Conservation (phyloP, 495 filamentous ascomycete species). For the Echria macrotheca region DNA sequence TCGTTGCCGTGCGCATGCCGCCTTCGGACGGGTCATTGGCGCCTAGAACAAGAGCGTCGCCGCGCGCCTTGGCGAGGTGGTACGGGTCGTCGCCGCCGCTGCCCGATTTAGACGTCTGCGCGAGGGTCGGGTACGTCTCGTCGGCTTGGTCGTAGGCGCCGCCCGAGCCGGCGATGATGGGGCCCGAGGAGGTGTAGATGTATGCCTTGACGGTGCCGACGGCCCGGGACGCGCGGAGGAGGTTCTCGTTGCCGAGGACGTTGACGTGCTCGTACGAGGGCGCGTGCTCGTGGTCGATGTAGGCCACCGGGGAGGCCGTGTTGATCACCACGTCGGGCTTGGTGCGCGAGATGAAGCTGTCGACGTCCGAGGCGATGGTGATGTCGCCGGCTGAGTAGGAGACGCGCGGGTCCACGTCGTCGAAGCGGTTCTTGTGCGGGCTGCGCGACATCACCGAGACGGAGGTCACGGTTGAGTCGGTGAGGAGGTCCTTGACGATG, state of each 20-base stretch:
- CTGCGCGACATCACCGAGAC: slow-evolving; percentile 9
- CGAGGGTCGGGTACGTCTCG: slow-evolving; percentile 9
- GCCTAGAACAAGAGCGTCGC: slow-evolving; percentile 9
- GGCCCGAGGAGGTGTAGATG: slow-evolving; percentile 12
- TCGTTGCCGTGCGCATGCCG: slow-evolving; percentile 8
- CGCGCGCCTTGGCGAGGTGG: slow-evolving; percentile 12
- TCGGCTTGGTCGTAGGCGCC: slow-evolving; percentile 12
- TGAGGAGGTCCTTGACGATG: slow-evolving; percentile 53
- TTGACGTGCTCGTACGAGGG: slow-evolving; percentile 10
- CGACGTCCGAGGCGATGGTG: slow-evolving; percentile 1
- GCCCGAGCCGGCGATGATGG: slow-evolving; percentile 8
- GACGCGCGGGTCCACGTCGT: background rate
- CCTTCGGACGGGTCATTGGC: slow-evolving; percentile 7
- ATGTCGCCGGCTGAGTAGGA: slow-evolving; percentile 13
- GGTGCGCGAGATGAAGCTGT: background rate
- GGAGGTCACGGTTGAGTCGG: slow-evolving; percentile 12
- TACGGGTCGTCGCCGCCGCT: background rate
- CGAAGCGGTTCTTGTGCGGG: slow-evolving; percentile 4
- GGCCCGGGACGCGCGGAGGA: background rate
- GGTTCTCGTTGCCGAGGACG: slow-evolving; percentile 6
- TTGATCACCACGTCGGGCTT: slow-evolving; percentile 12
- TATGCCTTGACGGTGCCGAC: slow-evolving; percentile 2
- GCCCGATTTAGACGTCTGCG: background rate
- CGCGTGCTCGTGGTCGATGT: slow-evolving; percentile 11
- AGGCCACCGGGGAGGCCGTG: slow-evolving; percentile 14